Evolutionary conservation across 2,329 filamentous ascomycete genomes (phyloP), one percentile per base, ranked within the genome.

Genomic region (Neonectria sp.): DNA sequence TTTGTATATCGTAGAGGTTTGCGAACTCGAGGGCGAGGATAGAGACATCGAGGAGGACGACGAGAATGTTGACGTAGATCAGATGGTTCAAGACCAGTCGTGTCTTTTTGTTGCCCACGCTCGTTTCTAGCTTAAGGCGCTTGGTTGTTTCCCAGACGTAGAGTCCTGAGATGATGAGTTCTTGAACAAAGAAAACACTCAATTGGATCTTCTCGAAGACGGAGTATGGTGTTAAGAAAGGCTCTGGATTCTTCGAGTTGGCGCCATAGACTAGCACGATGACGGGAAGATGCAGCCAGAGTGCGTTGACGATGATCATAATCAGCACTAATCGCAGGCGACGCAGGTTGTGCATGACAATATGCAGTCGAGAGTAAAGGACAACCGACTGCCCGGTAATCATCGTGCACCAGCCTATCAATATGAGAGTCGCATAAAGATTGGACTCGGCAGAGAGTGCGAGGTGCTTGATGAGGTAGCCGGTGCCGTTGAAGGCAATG

Each of bases 371-470:
- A 1, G 88, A 91, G 78, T 89, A 92, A 1, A 92, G 80, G 2
- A 91, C 89, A 21, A 91, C 73, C 0, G 86, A 86, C 74, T 91
- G 88, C 0, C 89, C 90, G 0, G 88, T 90, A 0, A 91, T 84
- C 87, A 91, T 90, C 1, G 73, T 68, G n/a, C 73, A 75, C 77
- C 79, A 80, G 2, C 77, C 77, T 25, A 75, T 66, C n/a, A 78
- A 67, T 9, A 79, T 76, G 9, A 78, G 62, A 1, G 76, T 79
- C 7, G 72, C 72, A n/a, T 73, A 66, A 2, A 73, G 55, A 12
- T 76, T 72, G 12, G 56, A 60, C 1, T 52, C 33, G 2, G 51
- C 40, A 0, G 67, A 48, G 17, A 71, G 35, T 4, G 58, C 55
- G 6, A 77, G 49, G n/a, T 72, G 79, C 65, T 85, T 83, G 56